Conservation (phyloP, 148 eudicot species). For the Rhododendron henanense region DNA sequence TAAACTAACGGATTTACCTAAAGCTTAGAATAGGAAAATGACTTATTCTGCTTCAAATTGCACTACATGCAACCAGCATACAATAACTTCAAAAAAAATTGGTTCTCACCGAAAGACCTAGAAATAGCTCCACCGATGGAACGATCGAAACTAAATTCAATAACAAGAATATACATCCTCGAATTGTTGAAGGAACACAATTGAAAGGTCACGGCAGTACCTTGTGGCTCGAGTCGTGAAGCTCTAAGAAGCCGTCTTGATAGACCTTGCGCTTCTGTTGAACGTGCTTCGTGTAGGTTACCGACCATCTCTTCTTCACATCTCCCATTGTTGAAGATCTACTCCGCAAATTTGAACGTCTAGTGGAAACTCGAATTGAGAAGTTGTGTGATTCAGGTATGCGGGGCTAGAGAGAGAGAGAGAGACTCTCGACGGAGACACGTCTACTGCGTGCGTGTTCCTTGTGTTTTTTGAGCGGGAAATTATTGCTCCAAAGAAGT, state of each 20-base stretch:
- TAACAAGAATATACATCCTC: background rate
- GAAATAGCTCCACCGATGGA: background rate
- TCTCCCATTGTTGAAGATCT: constrained; percentile 36
- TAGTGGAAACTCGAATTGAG: background rate
- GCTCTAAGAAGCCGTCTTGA: constrained; percentile 63
- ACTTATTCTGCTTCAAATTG: background rate
- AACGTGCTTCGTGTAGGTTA: constrained; percentile 78
- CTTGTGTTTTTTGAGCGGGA: background rate
- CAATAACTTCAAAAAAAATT: background rate
- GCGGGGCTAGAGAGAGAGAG: background rate
- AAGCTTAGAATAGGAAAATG: background rate
- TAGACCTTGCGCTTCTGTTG: constrained; percentile 86
- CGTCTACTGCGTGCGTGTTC: background rate
- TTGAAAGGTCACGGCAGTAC: constrained; percentile 20
- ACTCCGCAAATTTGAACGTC: background rate
- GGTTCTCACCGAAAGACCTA: background rate
- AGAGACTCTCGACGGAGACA: background rate
- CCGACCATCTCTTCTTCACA: constrained; percentile 58
- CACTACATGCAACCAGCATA: background rate
- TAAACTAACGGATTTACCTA: background rate
- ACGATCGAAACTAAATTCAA: background rate
- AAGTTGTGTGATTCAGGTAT: background rate
- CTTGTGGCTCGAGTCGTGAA: constrained; percentile 48
- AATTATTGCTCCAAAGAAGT: background rate
- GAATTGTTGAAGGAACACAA: background rate